phyloP scores from a whole-genome alignment of 2,329 filamentous ascomycete species.

The Talaromyces sp. region DNA sequence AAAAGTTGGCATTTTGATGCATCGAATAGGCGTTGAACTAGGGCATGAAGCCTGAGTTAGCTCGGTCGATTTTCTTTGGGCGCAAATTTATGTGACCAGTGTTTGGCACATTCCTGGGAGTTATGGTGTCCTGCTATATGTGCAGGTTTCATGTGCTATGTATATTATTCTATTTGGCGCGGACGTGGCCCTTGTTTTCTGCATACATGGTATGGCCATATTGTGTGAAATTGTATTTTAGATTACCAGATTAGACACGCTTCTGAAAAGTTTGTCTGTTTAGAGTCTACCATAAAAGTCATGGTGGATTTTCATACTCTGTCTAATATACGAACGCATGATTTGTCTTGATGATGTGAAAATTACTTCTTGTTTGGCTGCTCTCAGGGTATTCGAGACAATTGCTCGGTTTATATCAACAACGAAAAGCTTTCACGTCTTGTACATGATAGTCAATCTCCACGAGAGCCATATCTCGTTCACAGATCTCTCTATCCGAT shows the following conservation, averaged over 20 bases:
- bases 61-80: neutral
- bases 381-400: neutral
- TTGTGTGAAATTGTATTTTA: neutral
- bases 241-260: neutral
- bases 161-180: neutral
- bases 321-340: neutral
- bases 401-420: neutral
- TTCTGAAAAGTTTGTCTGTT: neutral
- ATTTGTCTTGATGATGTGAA: neutral
- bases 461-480: neutral
- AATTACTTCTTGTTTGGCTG: neutral
- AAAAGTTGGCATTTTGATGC: constrained; percentile 1
- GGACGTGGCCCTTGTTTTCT: neutral
- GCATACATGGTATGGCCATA: neutral
- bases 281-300: neutral
- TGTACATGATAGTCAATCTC: neutral
- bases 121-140: neutral
- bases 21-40: constrained; percentile 8
- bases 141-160: neutral
- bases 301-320: neutral
- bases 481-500: neutral
- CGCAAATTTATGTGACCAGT: neutral
- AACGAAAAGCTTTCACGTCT: neutral
- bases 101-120: neutral
- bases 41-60: neutral